Base-by-base conservation (phyloP, 331 rosid genomes). In the Pyrus hybrid region DNA sequence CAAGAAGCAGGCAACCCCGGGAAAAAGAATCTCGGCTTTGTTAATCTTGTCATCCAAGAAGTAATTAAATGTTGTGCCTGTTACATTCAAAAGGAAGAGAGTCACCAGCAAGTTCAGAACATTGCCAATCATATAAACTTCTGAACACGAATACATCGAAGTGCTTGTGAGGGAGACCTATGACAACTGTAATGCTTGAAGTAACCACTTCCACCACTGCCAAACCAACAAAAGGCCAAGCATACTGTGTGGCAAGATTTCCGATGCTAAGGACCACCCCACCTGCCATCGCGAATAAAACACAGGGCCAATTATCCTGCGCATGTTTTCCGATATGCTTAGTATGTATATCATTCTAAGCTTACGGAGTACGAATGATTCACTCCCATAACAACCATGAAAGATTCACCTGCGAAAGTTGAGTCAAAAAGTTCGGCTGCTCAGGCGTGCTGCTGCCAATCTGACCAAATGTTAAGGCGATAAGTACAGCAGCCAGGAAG, bases 1-100 rank as follows among this genome's bases (percentile, higher is more conserved):
- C 83, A 93, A 82, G 83, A 93, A 93, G 91, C 97, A 93, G 53
- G 79, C 98, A 70, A 93, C 98, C 37, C 98, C 98, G 2, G 98
- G 88, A 80, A 93, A 93, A 83, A 93, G 93, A 78, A 93, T 86
- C 85, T 90, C 91, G 3, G 97, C 98, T 63, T 67, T 90, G 22
- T 91, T 93, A 75, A 93, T 93, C 74, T 76, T 87, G 84, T 78
- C 93, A 78, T 93, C 97, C 73, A 93, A 86, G 82, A 88, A 93
- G 89, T 91, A 93, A 80, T 93, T 91, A 77, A 91, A 71, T 70
- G 96, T 88, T 75, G 98, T 85, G 64, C 98, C 97, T 93, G 90
- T 83, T 58, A 23, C 73, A 84, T 53, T 26, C 9, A 37, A 56
- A 68, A 74, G 22, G 56, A n/a, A 41, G 26, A 61, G 71, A 73